Evolutionary conservation across 2,329 filamentous ascomycete genomes (phyloP), one percentile per base, ranked within the genome.

Genomic region (Xylaria sp.): DNA sequence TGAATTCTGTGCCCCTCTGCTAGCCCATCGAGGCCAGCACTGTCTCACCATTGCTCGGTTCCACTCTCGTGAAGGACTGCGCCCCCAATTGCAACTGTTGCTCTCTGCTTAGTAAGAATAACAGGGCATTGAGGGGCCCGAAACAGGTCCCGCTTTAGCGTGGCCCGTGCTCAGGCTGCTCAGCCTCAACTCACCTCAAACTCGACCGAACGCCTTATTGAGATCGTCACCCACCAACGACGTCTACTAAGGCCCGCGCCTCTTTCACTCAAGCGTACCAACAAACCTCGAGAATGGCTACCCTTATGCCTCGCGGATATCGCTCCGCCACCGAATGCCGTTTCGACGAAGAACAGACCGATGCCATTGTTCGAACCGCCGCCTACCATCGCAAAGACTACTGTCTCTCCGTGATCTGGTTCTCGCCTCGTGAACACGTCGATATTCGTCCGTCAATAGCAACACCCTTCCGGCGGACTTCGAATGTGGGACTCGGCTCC

Each of bases 381-480:
- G 60, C 76, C 66, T 79, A 79, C 71, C 75, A 77, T 72, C 74
- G 77, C 53, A 72, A 72, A 71, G 76, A 79, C 54, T 77, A 63
- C 69, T 23, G 27, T 68, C 74, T 2, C 48, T 72, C 76, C 25
- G 73, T 79, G 48, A 79, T 79, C 65, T 78, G 74, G 74, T 79
- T 80, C 75, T 67, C 76, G 53, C 71, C 74, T 72, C 64, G 70
- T 60, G 68, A 74, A 71, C 78, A 80, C 55, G 54, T 12, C 44
- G 32, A 53, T 54, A 73, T 78, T 74, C 71, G 72, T 69, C 25
- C 1, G 60, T 79, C 75, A 12, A 78, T 79, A 72, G 70, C 75
- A 63, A 75, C 71, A 61, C 63, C 78, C 40, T 79, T 78, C 68
- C 67, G 0, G 48, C 69, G 70, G 59, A 69, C 50, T 69, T 67